These are phyloP conservation scores for Pezicula radicicola DNA, from an alignment of 2,329 filamentous ascomycete species.

Conservation along the genomic window DNA sequence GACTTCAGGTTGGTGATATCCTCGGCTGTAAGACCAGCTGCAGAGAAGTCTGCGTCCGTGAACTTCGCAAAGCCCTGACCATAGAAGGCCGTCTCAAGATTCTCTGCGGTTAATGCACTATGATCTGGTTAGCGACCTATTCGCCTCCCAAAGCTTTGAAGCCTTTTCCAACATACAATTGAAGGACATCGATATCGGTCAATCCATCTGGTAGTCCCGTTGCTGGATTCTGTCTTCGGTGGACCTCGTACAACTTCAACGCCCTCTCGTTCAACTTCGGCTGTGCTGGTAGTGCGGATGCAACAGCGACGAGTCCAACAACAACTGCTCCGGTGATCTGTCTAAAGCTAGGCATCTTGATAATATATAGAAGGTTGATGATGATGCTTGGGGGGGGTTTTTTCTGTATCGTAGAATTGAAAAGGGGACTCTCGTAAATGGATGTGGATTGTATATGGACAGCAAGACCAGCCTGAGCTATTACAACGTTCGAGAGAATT, in stretches of 20 bases:
- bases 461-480: constrained; percentile 29
- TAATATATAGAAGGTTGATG: neutral
- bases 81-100: constrained; percentile 73
- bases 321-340: constrained; percentile 21
- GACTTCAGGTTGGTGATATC: constrained; percentile 58
- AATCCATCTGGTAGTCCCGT: constrained; percentile 34
- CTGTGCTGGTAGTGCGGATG: constrained; percentile 23
- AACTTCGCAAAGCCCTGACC: constrained; percentile 67
- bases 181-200: constrained; percentile 47
- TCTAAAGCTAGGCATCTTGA: constrained; percentile 28
- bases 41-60: constrained; percentile 59
- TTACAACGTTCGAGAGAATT: constrained; percentile 17
- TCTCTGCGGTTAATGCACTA: constrained; percentile 70
- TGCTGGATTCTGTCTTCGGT: constrained; percentile 22
- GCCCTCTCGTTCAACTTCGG: constrained; percentile 22
- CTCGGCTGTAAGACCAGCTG: constrained; percentile 52
- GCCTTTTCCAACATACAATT: constrained; percentile 42
- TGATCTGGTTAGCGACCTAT: constrained; percentile 3
- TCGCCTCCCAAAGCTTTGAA: neutral
- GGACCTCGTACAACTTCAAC: constrained; percentile 18
- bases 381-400: neutral
- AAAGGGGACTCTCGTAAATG: neutral
- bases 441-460: constrained; percentile 12
- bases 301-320: constrained; percentile 20
- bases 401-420: neutral